Evolutionary conservation across 441 rosid species (phyloP), one percentile per base, ranked within the genome.

Genomic region (Adansonia gregorii): DNA sequence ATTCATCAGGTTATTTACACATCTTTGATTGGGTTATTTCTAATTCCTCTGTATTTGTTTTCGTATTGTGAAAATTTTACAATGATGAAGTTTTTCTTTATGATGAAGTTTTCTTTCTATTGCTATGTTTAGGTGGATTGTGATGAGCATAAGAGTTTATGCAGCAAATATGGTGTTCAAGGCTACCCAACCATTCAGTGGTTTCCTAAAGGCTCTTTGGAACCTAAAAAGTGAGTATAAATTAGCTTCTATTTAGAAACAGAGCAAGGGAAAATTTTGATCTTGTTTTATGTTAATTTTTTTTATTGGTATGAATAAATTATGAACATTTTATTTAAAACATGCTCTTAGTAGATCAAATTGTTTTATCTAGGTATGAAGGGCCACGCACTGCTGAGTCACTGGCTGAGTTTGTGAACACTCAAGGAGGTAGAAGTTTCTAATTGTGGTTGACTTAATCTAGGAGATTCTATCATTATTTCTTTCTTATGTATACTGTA

Each of bases 181-280:
- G 98, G 99, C 45, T 94, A 91, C 78, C 99, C 99, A 8, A 91
- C 98, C 1, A 59, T 95, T 78, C 92, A 94, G 15, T 95, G 99
- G 99, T 95, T 95, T 84, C 93, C 97, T 27, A 95, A 93, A 84
- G 98, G 98, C 67, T 89, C 96, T 70, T 85, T 92, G 83, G 97
- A 95, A 76, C 92, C 98, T 67, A 90, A 91, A 80, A 91, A 91
- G 98, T 94, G 83, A 89, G 90, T 61, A 6, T 48, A 9, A 6
- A 63, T 61, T 3, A 59, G 73, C 77, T 31, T 31, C 35, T 31
- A 52, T 19, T 19, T 69, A 3, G 20, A 52, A 48, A n/a, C 67
- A 71, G 56, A 61, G 19, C 11, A 5, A 17, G 1, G 6, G 24
- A 15, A 1, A 35, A 46, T 64, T 72, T 46, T 22, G 5, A 35